Evolutionary conservation across 2,329 filamentous ascomycete genomes (phyloP).

Genomic region (Diaporthe destruens): DNA sequence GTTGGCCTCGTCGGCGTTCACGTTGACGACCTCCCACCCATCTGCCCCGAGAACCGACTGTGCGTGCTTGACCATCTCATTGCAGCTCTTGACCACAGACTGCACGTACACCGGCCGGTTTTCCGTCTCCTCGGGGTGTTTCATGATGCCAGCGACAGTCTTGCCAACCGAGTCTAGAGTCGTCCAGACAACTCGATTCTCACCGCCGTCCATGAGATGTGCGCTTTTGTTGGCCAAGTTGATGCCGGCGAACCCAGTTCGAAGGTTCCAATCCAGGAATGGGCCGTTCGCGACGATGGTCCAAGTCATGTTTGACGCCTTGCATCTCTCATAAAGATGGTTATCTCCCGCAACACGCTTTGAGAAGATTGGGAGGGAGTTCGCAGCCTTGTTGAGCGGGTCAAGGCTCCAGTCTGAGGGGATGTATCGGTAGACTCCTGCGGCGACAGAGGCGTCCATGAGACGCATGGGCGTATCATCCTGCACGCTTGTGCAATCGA

Average conservation of each 20-base stretch:
- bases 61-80: conserved; percentile 44
- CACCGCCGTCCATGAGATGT: conserved; percentile 47
- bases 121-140: conserved; percentile 47
- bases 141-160: conserved; percentile 47
- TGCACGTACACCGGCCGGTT: conserved; percentile 47
- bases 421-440: conserved; percentile 32
- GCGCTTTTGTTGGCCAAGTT: conserved; percentile 45
- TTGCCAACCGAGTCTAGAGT: conserved; percentile 47
- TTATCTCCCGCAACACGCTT: conserved; percentile 15
- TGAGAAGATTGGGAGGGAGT: conserved; percentile 43
- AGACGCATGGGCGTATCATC: conserved; percentile 25
- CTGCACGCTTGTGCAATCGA: conserved; percentile 28
- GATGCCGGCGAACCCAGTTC: conserved; percentile 43
- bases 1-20: conserved; percentile 43
- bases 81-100: conserved; percentile 43
- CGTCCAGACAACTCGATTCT: conserved; percentile 45
- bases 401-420: conserved; percentile 35
- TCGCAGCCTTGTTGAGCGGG: conserved; percentile 37
- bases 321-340: conserved; percentile 17
- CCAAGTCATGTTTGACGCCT: conserved; percentile 44
- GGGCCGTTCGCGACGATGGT: conserved; percentile 48
- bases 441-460: conserved; percentile 20
- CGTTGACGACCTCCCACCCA: conserved; percentile 42
- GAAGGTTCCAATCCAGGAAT: conserved; percentile 50
- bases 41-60: conserved; percentile 42